Percentiles rank a stretch among this genome's conserved stretches.
Evolutionary conservation across 352 stramenopile genomes (phyloP).

Genomic region (Globisporangium spinosum): DNA sequence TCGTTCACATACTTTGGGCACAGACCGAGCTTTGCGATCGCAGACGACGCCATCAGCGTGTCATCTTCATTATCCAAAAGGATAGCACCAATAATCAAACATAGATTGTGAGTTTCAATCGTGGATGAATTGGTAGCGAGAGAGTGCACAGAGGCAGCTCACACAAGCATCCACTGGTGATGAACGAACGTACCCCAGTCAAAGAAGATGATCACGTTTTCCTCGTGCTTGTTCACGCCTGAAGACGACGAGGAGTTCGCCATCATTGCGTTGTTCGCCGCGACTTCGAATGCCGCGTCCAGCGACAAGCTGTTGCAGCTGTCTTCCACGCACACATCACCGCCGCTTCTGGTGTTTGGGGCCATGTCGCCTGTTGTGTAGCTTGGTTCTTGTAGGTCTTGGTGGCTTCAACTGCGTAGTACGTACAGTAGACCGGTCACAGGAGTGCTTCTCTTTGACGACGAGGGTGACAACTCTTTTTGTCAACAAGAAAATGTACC

Average conservation of each 20-base stretch:
- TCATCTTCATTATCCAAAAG: slow-evolving; percentile 43
- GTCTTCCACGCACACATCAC: slow-evolving; percentile 67
- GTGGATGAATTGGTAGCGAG: not conserved
- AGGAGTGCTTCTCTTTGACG: not conserved
- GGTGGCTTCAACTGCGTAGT: slow-evolving; percentile 1
- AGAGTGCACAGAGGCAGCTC: not conserved
- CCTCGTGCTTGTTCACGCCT: slow-evolving; percentile 32
- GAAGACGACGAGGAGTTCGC: slow-evolving; percentile 22
- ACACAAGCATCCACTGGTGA: not conserved
- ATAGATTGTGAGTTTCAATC: slow-evolving; percentile 6
- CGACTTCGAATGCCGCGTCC: slow-evolving; percentile 48
- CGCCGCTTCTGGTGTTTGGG: slow-evolving; percentile 46
- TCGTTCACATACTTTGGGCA: slow-evolving; percentile 87
- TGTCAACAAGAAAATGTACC: not conserved
- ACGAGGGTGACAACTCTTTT: slow-evolving; percentile 10
- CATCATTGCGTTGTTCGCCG: slow-evolving; percentile 23
- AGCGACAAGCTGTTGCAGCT: slow-evolving; percentile 43
- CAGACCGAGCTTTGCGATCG: slow-evolving; percentile 72
- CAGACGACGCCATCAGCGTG: slow-evolving; percentile 77
- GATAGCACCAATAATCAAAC: not conserved
- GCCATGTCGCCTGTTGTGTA: slow-evolving; percentile 31
- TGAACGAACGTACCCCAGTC: slow-evolving; percentile 63
- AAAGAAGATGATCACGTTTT: slow-evolving; percentile 80
- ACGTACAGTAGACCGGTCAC: slow-evolving; percentile 4
- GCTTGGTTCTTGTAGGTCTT: not conserved